These are phyloP conservation scores for Psilocybe sp. DNA, from an alignment of 768 basidiomycete genomes.

Conservation along the genomic window DNA sequence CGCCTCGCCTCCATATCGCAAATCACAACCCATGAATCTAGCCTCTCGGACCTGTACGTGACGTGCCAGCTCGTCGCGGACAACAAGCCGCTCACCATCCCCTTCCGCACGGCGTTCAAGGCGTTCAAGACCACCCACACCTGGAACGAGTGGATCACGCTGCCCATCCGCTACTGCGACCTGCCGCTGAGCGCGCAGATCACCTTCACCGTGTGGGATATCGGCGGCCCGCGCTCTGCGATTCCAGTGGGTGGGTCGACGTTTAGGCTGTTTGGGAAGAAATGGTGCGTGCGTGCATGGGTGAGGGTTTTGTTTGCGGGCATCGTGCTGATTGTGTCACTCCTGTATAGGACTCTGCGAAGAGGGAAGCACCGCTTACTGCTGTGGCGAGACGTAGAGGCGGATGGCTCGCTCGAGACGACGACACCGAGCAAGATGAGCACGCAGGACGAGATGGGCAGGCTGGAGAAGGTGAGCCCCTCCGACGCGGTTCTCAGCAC, in stretches of 20 bases:
- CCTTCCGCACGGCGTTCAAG: constrained; percentile 90
- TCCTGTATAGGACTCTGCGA: constrained; percentile 62
- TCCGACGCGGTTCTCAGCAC: neutral
- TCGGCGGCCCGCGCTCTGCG: constrained; percentile 76
- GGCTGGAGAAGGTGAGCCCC: constrained; percentile 79
- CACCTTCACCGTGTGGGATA: constrained; percentile 95
- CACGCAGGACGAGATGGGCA: constrained; percentile 88
- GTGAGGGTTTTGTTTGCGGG: neutral
- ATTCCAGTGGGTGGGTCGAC: constrained; percentile 90
- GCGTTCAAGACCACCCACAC: constrained; percentile 81
- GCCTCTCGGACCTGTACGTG: constrained; percentile 89
- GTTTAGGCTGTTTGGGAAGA: constrained; percentile 88
- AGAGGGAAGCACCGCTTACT: constrained; percentile 88
- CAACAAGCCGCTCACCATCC: constrained; percentile 89
- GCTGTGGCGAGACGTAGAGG: constrained; percentile 81
- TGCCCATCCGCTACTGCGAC: constrained; percentile 92
- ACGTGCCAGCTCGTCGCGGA: constrained; percentile 90
- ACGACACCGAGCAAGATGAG: constrained; percentile 86
- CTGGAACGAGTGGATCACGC: constrained; percentile 97
- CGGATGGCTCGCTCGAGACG: constrained; percentile 79
- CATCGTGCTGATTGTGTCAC: too few species aligned
- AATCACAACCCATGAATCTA: constrained; percentile 39
- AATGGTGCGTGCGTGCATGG: constrained; percentile 58
- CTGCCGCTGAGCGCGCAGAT: constrained; percentile 87
- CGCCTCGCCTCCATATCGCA: too few species aligned